Conservation (phyloP, 495 filamentous ascomycete genomes). For the Aspergillus panamensis region DNA sequence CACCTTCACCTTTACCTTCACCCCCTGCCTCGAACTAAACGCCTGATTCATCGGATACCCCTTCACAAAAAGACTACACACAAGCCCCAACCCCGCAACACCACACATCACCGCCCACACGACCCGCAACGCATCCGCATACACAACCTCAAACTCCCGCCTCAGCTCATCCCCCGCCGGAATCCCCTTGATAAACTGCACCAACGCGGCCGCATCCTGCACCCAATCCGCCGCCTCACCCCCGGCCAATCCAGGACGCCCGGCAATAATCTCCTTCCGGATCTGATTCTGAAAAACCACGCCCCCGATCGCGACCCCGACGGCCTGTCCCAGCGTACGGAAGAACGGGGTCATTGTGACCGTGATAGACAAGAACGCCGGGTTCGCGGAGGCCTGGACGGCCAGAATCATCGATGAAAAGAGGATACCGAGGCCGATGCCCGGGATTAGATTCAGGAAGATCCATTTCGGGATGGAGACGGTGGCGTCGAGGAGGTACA, state of each 20-base stretch:
- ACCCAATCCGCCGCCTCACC: conserved; percentile 45
- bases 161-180: conserved; percentile 33
- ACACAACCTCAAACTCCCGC: conserved; percentile 45
- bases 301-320: conserved; percentile 55
- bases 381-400: conserved; percentile 44
- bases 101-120: conserved; percentile 57
- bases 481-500: conserved; percentile 42
- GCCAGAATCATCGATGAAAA: conserved; percentile 45
- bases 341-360: conserved; percentile 54
- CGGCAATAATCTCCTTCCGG: conserved; percentile 42
- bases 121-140: conserved; percentile 51
- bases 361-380: conserved; percentile 44
- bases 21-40: conserved; percentile 19
- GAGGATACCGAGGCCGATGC: conserved; percentile 47
- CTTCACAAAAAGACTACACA: conserved; percentile 48
- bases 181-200: conserved; percentile 56
- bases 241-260: conserved; percentile 37
- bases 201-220: conserved; percentile 55
- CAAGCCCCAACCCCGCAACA: conserved; percentile 44
- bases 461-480: conserved; percentile 44
- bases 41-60: conserved; percentile 51
- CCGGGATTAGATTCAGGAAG: conserved; percentile 44
- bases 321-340: conserved; percentile 50
- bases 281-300: conserved; percentile 60
- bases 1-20: not conserved